phyloP scores from a whole-genome alignment of 2,329 filamentous ascomycete species.

The Paracamarosporium sp. region DNA sequence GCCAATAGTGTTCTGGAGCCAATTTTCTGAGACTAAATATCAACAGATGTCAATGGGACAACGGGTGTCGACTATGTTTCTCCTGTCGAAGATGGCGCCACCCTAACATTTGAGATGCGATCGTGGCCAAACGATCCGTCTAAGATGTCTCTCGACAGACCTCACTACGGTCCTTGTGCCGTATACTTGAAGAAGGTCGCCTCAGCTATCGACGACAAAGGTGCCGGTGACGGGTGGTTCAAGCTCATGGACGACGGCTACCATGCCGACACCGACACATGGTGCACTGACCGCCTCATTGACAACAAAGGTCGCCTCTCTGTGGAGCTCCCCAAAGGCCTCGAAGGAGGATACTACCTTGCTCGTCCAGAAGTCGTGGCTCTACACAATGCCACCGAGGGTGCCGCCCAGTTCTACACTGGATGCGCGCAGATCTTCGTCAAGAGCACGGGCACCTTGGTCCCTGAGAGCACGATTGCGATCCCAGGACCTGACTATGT shows the following conservation, averaged over 20 bases:
- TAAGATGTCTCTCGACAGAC: slow-evolving; percentile 64
- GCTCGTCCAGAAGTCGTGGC: slow-evolving; percentile 73
- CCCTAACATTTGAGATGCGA: slow-evolving; percentile 72
- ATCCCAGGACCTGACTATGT: slow-evolving; percentile 69
- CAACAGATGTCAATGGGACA: slow-evolving; percentile 55
- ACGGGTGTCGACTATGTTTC: slow-evolving; percentile 58
- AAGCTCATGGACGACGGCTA: slow-evolving; percentile 78
- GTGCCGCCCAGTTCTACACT: slow-evolving; percentile 71
- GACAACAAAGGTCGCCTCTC: slow-evolving; percentile 68
- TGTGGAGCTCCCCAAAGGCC: slow-evolving; percentile 65
- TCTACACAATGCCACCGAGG: slow-evolving; percentile 66
- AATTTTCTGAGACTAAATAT: slow-evolving; percentile 17
- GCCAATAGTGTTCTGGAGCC: not conserved
- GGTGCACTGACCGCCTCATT: slow-evolving; percentile 76
- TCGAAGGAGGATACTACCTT: slow-evolving; percentile 74
- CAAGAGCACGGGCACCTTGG: slow-evolving; percentile 55
- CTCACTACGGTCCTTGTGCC: slow-evolving; percentile 73
- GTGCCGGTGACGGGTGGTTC: slow-evolving; percentile 73
- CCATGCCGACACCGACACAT: slow-evolving; percentile 60
- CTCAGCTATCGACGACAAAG: slow-evolving; percentile 60
- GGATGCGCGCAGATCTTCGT: slow-evolving; percentile 76
- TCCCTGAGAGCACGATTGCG: slow-evolving; percentile 58
- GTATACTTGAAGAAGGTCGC: slow-evolving; percentile 76
- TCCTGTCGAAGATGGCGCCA: slow-evolving; percentile 56
- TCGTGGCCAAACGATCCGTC: slow-evolving; percentile 63